Base-by-base conservation (phyloP, 345 rosid genomes). In the Rhodamnia rubescens region DNA sequence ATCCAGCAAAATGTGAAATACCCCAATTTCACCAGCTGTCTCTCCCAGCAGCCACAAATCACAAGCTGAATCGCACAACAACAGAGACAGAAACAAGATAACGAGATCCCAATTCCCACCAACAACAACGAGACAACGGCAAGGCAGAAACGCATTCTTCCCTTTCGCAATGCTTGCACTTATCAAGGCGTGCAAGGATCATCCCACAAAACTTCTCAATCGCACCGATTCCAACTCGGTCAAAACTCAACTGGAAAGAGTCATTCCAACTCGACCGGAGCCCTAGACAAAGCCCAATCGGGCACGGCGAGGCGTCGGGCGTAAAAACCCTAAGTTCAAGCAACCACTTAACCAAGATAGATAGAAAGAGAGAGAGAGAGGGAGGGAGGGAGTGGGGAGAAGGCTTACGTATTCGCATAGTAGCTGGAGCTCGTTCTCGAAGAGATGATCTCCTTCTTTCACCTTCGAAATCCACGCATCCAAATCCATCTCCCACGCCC, bases 401-500 rank as follows among this genome's bases (percentile, higher is more conserved):
- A 64, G 83, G 74, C 83, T 29, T 89, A 98, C 99, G 85, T 92
- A 96, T 95, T 98, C 99, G 91, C 99, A 98, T 84, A 98, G 98
- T 81, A 95, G 98, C 89, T 98, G 99, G 69, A 98, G 99, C 90
- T 98, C 99, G 93, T 96, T 96, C 85, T 98, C 98, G 85, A 94
- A 87, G 24, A 98, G 98, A 86, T 96, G 98, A 85, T 96, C 96
- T 82, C 98, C 99, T 86, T 95, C 99, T 91, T 98, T 96, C 56
- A 96, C 99, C 93, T 96, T 98, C 5, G 93, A 88, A 75, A 98
- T 96, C 99, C 99, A 98, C 89, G 95, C 96, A 92, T 96, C 99
- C 92, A 98, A 96, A 92, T 98, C 99, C 99, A 98, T 98, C 88
- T 52, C 91, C 83, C 52, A 74, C 8, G 8, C n/a, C 81, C 40